A percentile compares a stretch with the other conserved stretches of the same genome.
Conservation (phyloP, 2,329 filamentous ascomycete genomes). For the Xylariaceae sp. region DNA sequence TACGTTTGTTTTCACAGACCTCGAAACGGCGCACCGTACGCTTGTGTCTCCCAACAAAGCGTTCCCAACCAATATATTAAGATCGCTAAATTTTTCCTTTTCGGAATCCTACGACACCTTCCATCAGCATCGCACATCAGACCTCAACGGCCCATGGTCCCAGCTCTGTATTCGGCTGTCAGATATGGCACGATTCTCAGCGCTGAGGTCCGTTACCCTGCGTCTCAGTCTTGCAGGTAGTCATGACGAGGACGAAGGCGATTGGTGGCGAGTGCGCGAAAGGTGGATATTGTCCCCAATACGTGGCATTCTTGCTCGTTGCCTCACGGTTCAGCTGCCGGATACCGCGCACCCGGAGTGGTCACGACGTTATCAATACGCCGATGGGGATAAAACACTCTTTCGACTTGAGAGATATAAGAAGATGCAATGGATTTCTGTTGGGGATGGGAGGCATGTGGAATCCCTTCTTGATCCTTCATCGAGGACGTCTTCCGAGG, state of each 20-base stretch:
- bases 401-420: slow-evolving; percentile 16
- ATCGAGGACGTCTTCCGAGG: neutral
- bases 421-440: slow-evolving; percentile 2
- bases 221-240: slow-evolving; percentile 19
- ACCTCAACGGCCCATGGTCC: slow-evolving; percentile 11
- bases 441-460: slow-evolving; percentile 1
- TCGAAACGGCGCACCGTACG: slow-evolving; percentile 16
- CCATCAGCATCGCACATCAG: slow-evolving; percentile 13
- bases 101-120: slow-evolving; percentile 16
- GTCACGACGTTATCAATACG: slow-evolving; percentile 17
- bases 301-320: slow-evolving; percentile 16
- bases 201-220: slow-evolving; percentile 14
- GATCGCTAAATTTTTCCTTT: slow-evolving; percentile 20
- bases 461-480: slow-evolving; percentile 4
- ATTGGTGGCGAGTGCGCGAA: slow-evolving; percentile 25
- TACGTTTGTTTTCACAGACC: slow-evolving; percentile 20
- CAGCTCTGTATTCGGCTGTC: slow-evolving; percentile 21
- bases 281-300: slow-evolving; percentile 20
- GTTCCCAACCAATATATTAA: slow-evolving; percentile 3
- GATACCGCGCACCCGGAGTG: slow-evolving; percentile 14
- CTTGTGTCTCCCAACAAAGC: slow-evolving; percentile 6
- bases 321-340: slow-evolving; percentile 19
- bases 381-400: slow-evolving; percentile 5
- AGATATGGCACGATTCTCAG: slow-evolving; percentile 18
- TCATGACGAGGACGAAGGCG: neutral